phyloP scores from a whole-genome alignment of 2,329 filamentous ascomycete species.

The Byssothecium circinans region DNA sequence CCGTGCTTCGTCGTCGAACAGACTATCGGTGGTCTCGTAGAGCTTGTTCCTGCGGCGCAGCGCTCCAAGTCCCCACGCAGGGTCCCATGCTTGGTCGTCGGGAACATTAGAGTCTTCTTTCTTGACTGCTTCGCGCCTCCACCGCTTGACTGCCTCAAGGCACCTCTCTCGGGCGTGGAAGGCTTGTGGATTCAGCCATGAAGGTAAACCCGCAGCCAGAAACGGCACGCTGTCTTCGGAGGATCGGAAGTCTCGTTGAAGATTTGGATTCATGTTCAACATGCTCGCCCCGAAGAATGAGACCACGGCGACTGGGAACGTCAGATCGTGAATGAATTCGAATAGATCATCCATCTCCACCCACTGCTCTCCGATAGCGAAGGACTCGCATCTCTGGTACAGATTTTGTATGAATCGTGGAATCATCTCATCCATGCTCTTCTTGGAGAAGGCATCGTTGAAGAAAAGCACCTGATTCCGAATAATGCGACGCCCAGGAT shows the following conservation, averaged over 20 bases:
- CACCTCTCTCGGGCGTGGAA: constrained; percentile 3
- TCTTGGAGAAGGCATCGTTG: constrained; percentile 9
- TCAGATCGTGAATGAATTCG: constrained; percentile 9
- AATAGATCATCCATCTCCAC: constrained; percentile 14
- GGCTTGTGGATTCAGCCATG: constrained; percentile 7
- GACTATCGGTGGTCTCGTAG: constrained; percentile 10
- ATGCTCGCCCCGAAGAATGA: constrained; percentile 14
- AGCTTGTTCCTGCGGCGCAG: constrained; percentile 11
- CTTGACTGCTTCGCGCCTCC: constrained; percentile 10
- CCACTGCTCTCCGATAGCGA: constrained; percentile 9
- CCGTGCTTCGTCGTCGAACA: constrained; percentile 12
- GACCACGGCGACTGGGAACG: constrained; percentile 8
- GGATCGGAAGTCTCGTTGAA: constrained; percentile 12
- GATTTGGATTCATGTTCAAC: constrained; percentile 10
- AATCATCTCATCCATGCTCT: constrained; percentile 8
- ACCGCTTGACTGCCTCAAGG: constrained; percentile 11
- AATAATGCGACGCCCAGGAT: constrained; percentile 8
- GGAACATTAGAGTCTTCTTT: neutral
- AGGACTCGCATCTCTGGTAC: neutral
- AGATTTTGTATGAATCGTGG: constrained; percentile 8
- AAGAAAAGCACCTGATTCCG: constrained; percentile 16
- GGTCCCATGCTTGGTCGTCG: constrained; percentile 10
- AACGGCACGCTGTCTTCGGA: constrained; percentile 14
- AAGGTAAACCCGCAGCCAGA: constrained; percentile 10
- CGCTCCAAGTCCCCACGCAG: constrained; percentile 9